These are phyloP conservation scores for Plasmodium cynomolgi DNA, from an alignment of 169 alveolate genomes.

Conservation along the genomic window DNA sequence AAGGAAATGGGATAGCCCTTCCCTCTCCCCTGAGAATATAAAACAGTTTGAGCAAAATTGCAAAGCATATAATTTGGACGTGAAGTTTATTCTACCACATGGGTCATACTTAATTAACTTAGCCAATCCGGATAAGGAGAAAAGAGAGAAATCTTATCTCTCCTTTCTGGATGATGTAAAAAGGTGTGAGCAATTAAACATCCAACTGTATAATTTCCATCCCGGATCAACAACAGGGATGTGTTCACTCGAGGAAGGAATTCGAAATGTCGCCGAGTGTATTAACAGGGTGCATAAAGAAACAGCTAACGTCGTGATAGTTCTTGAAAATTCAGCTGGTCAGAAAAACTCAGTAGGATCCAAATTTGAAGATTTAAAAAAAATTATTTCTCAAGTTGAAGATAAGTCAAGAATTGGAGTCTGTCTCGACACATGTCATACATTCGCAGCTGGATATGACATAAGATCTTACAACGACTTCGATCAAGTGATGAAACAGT, in stretches of 20 bases:
- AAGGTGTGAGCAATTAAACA: constrained; percentile 90
- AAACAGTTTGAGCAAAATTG: constrained; percentile 80
- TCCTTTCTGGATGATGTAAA: constrained; percentile 90
- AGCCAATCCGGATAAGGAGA: constrained; percentile 91
- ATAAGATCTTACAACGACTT: constrained; percentile 86
- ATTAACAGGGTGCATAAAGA: constrained; percentile 87
- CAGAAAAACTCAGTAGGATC: constrained; percentile 90
- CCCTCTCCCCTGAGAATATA: constrained; percentile 81
- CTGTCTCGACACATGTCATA: constrained; percentile 93
- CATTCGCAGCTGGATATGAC: constrained; percentile 93
- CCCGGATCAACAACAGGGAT: constrained; percentile 91
- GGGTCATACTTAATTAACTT: constrained; percentile 91
- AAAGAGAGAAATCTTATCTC: constrained; percentile 85
- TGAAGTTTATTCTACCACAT: constrained; percentile 88
- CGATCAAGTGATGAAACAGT: constrained; percentile 86
- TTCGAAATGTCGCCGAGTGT: constrained; percentile 83
- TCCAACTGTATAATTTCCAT: constrained; percentile 89
- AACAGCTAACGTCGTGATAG: constrained; percentile 86
- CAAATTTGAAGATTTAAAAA: constrained; percentile 89
- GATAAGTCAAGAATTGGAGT: constrained; percentile 91
- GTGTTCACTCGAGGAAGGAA: constrained; percentile 86
- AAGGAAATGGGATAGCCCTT: constrained; percentile 91
- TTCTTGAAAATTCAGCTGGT: constrained; percentile 92
- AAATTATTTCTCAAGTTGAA: constrained; percentile 84
- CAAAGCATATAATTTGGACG: constrained; percentile 78